Conservation (phyloP, 225 moss, liverwort and hornwort genomes). For the Marchantia polymorpha region DNA sequence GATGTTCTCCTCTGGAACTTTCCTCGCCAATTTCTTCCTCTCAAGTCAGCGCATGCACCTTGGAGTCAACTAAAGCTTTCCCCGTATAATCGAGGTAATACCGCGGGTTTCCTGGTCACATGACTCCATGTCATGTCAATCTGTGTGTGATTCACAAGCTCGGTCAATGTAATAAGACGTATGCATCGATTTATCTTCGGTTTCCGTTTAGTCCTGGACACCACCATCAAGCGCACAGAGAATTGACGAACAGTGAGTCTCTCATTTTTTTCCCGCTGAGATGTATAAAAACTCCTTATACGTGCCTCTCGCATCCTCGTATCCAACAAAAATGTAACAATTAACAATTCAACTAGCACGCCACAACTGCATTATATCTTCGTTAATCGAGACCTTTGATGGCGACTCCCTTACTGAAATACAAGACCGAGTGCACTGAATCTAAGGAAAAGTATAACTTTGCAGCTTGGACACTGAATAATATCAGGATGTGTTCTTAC, state of each 20-base stretch:
- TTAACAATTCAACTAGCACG: background rate
- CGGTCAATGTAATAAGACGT: background rate
- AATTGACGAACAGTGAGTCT: background rate
- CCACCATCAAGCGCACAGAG: background rate
- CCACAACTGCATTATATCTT: background rate
- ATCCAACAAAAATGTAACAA: background rate
- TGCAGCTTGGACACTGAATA: background rate
- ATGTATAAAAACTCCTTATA: background rate
- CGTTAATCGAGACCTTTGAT: background rate
- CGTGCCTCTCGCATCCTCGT: no score
- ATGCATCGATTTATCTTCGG: no score
- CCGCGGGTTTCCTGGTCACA: background rate
- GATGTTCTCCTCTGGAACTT: background rate
- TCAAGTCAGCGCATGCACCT: background rate
- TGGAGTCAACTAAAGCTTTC: background rate
- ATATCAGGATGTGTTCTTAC: background rate
- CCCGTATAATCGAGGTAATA: background rate
- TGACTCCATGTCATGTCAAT: background rate
- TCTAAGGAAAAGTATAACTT: background rate
- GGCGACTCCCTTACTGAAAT: background rate
- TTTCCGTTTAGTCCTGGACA: background rate
- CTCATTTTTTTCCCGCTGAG: background rate
- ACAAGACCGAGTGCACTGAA: background rate
- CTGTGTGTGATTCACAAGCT: background rate
- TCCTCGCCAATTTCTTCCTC: background rate